Conservation (phyloP, 371 early-diverging fungal genomes). For the Catenaria anguillulae region DNA sequence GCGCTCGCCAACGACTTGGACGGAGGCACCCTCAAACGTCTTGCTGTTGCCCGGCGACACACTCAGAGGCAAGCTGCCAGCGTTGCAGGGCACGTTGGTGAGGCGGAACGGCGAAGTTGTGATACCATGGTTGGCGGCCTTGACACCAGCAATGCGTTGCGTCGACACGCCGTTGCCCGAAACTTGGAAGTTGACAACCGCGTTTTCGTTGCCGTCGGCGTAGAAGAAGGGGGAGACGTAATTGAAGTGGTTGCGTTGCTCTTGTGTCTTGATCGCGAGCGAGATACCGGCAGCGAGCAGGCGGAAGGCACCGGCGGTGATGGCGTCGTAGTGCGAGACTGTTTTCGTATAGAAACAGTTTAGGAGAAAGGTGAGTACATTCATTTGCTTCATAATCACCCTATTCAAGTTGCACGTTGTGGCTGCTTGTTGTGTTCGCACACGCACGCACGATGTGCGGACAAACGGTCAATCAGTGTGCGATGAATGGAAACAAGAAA, state of each 20-base stretch:
- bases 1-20: neutral
- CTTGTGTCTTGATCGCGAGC: neutral
- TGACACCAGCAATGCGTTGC: neutral
- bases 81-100: neutral
- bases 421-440: too few species aligned
- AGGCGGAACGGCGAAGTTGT: neutral
- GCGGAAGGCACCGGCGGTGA: neutral
- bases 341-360: too few species aligned
- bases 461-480: too few species aligned
- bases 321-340: neutral
- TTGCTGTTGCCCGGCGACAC: neutral
- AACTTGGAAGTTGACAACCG: neutral
- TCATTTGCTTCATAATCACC: too few species aligned
- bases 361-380: too few species aligned
- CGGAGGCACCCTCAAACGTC: neutral
- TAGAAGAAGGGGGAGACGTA: neutral
- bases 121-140: neutral
- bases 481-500: too few species aligned
- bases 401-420: too few species aligned
- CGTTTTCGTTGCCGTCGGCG: neutral
- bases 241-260: neutral
- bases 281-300: neutral
- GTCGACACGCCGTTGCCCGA: neutral
- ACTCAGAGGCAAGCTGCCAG: neutral
- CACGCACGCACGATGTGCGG: too few species aligned